phyloP scores from a whole-genome alignment of 257 asterid species.

The Apocynum venetum region DNA sequence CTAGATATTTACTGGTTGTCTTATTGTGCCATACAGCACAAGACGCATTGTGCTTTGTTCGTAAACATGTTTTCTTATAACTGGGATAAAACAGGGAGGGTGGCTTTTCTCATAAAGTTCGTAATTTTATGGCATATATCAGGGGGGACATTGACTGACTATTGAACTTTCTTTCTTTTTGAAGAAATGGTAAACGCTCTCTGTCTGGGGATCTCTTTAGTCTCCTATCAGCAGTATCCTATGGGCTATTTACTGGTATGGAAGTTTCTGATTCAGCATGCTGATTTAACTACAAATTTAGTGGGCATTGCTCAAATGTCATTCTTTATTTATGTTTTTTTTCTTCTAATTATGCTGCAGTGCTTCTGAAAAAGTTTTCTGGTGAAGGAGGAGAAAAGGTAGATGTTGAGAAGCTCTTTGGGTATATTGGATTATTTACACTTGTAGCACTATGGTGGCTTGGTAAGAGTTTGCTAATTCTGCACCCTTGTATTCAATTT shows the following conservation, averaged over 20 bases:
- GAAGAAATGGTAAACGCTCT: slow-evolving; percentile 72
- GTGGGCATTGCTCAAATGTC: slow-evolving; percentile 5
- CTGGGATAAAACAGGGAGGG: not conserved
- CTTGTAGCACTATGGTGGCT: slow-evolving; percentile 98
- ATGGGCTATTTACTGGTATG: slow-evolving; percentile 91
- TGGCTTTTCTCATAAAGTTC: slow-evolving; percentile 26
- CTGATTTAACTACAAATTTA: not conserved
- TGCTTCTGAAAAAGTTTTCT: slow-evolving; percentile 87
- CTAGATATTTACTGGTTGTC: too few relatives aligned
- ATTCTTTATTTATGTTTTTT: not conserved
- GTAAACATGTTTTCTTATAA: not conserved
- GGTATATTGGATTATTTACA: slow-evolving; percentile 83
- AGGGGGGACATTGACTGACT: slow-evolving; percentile 41
- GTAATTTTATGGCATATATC: slow-evolving; percentile 37
- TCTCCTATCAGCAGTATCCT: slow-evolving; percentile 80
- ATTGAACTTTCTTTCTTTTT: slow-evolving; percentile 42
- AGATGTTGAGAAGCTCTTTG: slow-evolving; percentile 90
- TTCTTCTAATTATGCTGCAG: slow-evolving; percentile 32
- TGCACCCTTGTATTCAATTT: not conserved
- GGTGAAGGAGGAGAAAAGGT: slow-evolving; percentile 90
- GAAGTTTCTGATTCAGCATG: slow-evolving; percentile 9
- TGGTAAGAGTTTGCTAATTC: slow-evolving; percentile 43
- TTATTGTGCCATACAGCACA: not conserved
- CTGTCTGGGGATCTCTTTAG: slow-evolving; percentile 93
- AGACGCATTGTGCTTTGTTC: not conserved